Evolutionary conservation across 2,329 filamentous ascomycete species (phyloP).

Genomic region (Diaporthe destruens): DNA sequence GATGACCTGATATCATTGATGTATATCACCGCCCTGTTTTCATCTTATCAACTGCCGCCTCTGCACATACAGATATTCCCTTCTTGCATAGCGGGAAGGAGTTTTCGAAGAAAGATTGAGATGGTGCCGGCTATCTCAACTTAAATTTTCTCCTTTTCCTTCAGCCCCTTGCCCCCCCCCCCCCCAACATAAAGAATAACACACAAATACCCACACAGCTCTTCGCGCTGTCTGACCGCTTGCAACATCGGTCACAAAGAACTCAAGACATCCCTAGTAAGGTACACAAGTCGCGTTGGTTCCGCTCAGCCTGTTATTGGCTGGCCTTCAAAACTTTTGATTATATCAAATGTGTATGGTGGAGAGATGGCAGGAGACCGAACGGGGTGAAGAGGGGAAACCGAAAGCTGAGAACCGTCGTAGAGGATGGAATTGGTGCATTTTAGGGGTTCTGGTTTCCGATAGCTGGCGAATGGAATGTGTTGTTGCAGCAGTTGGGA

Average conservation of each 20-base stretch:
- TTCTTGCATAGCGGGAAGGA: slow-evolving; percentile 41
- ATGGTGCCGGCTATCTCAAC: not conserved
- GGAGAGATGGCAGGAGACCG: not conserved
- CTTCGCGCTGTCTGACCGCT: not conserved
- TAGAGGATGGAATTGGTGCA: not conserved
- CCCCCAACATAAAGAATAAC: not conserved
- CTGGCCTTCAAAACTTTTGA: not conserved
- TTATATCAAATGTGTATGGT: slow-evolving; percentile 20
- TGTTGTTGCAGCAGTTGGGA: not conserved
- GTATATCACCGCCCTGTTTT: slow-evolving; percentile 26
- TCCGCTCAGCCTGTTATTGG: not conserved
- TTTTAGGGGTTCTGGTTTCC: not conserved
- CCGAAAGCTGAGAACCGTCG: not conserved
- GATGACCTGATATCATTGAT: slow-evolving; percentile 10
- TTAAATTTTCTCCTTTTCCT: not conserved
- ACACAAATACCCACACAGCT: not conserved
- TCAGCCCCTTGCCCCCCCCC: not conserved
- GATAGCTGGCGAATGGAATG: slow-evolving; percentile 31
- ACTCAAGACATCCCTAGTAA: not conserved
- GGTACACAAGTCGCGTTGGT: not conserved
- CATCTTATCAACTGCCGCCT: slow-evolving; percentile 14
- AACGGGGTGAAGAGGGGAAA: not conserved
- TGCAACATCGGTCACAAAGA: not conserved
- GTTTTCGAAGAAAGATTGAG: slow-evolving; percentile 11
- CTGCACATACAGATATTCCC: slow-evolving; percentile 32